Percentiles rank a stretch among this genome's conserved stretches.
phyloP scores from a whole-genome alignment of 1,284 basidiomycete genomes.

The Meira miltonrushii region DNA sequence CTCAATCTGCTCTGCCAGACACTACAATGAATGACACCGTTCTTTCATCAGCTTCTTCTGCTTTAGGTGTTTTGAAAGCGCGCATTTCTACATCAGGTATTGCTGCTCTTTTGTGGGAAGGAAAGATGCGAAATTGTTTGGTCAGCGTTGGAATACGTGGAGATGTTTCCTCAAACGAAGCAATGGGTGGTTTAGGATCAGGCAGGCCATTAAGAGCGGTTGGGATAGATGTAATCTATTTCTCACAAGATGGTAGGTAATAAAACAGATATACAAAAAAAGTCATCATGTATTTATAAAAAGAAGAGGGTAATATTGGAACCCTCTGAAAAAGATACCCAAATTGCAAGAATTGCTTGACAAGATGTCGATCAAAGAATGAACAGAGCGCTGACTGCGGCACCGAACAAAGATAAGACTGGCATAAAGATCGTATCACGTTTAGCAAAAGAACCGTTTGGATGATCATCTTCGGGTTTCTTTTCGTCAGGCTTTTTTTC shows the following conservation, averaged over 20 bases:
- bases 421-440: too few relatives aligned
- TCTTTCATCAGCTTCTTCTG: neutral
- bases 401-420: neutral
- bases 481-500: too few relatives aligned
- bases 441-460: too few relatives aligned
- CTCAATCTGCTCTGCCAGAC: neutral
- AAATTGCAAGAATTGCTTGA: neutral
- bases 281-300: neutral
- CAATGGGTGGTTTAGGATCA: neutral
- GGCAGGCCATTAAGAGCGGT: conserved; percentile 62
- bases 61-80: conserved; percentile 74
- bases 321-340: neutral
- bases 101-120: conserved; percentile 87
- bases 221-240: conserved; percentile 85
- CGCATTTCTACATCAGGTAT: conserved; percentile 69
- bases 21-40: neutral
- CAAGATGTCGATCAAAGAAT: neutral
- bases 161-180: conserved; percentile 64
- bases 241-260: conserved; percentile 46
- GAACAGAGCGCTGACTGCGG: neutral
- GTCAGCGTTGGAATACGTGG: conserved; percentile 82
- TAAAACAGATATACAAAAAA: neutral
- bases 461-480: too few relatives aligned
- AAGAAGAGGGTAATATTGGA: neutral
- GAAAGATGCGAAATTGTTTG: conserved; percentile 79